Evolutionary conservation across 352 stramenopile species (phyloP).

Genomic region (Globisporangium nodosum): DNA sequence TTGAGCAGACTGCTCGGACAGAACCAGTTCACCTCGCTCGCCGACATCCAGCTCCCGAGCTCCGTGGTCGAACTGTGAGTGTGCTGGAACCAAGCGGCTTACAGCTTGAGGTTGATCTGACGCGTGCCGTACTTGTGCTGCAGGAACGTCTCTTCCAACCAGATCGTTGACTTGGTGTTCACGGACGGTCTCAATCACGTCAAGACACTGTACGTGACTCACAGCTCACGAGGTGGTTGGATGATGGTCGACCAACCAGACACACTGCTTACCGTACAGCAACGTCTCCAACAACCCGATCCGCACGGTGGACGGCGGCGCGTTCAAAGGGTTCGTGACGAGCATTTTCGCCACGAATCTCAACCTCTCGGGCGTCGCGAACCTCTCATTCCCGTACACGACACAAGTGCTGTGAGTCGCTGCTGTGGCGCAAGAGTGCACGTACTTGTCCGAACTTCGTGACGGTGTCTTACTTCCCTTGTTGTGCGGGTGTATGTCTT

Average conservation of each 20-base stretch:
- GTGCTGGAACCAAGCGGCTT: background rate
- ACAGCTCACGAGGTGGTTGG: no score
- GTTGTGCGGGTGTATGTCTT: background rate
- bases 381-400: conserved; percentile 4
- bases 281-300: conserved; percentile 14
- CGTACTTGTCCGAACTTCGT: background rate
- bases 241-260: background rate
- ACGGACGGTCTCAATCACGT: conserved; percentile 5
- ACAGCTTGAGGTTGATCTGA: no score
- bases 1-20: background rate
- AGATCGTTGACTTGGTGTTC: conserved; percentile 8
- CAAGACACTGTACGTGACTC: background rate
- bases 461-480: background rate
- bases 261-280: background rate
- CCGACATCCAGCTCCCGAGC: conserved; percentile 4
- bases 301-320: background rate
- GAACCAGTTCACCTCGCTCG: conserved; percentile 8
- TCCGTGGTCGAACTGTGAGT: conserved; percentile 9
- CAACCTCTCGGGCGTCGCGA: conserved; percentile 8
- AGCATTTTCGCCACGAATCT: conserved; percentile 9
- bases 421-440: background rate
- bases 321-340: background rate
- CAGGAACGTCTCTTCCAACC: conserved; percentile 11
- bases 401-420: conserved; percentile 7
- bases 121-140: no score